phyloP scores from a whole-genome alignment of 2,329 filamentous ascomycete genomes.

The Cordyceps militaris region DNA sequence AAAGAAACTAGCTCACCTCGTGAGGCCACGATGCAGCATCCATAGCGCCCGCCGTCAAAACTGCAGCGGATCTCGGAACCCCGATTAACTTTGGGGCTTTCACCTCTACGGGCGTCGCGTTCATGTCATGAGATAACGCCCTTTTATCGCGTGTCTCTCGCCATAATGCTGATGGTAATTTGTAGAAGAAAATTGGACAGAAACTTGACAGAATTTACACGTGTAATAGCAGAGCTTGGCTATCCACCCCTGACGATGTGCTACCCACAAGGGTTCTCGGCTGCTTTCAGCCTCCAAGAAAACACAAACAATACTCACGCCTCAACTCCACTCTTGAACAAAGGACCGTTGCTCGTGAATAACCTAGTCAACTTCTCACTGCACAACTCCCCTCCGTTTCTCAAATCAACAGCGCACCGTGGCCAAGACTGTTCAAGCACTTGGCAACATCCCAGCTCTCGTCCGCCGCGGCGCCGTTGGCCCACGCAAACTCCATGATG shows the following conservation, averaged over 20 bases:
- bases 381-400: background rate
- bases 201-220: background rate
- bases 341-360: background rate
- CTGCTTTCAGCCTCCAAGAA: background rate
- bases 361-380: background rate
- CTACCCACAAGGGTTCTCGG: background rate
- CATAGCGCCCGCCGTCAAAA: background rate
- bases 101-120: too few species aligned
- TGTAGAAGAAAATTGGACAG: background rate
- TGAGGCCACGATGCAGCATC: background rate
- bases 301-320: background rate
- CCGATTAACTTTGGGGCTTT: background rate
- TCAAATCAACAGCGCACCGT: slow-evolving; percentile 33
- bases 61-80: background rate
- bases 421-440: slow-evolving; percentile 35
- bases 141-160: too few species aligned
- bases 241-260: background rate
- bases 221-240: background rate
- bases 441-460: slow-evolving; percentile 38
- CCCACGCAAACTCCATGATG: slow-evolving; percentile 43
- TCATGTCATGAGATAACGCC: too few species aligned
- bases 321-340: background rate
- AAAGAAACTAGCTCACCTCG: background rate
- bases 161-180: background rate
- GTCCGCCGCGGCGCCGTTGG: slow-evolving; percentile 29